Evolutionary conservation across 2,329 filamentous ascomycete species (phyloP).

Genomic region (Trichoderma semiorbis): DNA sequence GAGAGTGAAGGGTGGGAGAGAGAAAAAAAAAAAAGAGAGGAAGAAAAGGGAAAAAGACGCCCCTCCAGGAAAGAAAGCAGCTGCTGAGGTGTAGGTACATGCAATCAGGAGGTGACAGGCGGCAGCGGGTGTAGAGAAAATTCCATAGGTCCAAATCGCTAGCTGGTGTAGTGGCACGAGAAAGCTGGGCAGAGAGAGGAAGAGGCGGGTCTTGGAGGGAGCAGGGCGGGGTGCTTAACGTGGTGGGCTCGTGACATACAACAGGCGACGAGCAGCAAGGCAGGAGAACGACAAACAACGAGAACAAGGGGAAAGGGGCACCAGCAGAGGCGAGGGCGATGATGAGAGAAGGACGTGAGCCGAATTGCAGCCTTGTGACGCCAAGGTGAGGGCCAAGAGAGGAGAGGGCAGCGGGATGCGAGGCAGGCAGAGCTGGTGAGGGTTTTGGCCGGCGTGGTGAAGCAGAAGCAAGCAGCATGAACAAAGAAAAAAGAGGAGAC

Average conservation of each 20-base stretch:
- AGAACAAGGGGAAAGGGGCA: neutral
- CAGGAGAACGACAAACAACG: constrained; percentile 3
- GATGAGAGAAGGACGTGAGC: neutral
- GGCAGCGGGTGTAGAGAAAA: constrained; percentile 16
- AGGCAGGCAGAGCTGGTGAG: constrained; percentile 5
- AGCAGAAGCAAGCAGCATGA: neutral
- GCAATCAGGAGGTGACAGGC: constrained; percentile 22
- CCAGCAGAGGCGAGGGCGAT: neutral
- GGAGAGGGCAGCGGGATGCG: neutral
- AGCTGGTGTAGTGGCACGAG: constrained; percentile 19
- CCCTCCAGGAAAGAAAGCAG: constrained; percentile 19
- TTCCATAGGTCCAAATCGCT: constrained; percentile 19
- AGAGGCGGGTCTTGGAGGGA: constrained; percentile 20
- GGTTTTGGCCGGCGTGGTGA: constrained; percentile 1
- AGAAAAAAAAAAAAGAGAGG: neutral
- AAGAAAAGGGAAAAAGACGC: neutral
- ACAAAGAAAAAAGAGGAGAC: neutral
- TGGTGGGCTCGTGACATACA: constrained; percentile 21
- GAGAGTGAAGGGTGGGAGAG: neutral
- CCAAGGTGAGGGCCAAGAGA: neutral
- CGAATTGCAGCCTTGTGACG: neutral
- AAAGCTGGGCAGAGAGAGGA: constrained; percentile 16
- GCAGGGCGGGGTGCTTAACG: constrained; percentile 21
- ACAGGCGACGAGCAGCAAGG: constrained; percentile 19
- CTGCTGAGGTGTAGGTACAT: constrained; percentile 24